These are phyloP conservation scores for Marasmius sp. DNA, from an alignment of 1,284 basidiomycete genomes.

Conservation along the genomic window DNA sequence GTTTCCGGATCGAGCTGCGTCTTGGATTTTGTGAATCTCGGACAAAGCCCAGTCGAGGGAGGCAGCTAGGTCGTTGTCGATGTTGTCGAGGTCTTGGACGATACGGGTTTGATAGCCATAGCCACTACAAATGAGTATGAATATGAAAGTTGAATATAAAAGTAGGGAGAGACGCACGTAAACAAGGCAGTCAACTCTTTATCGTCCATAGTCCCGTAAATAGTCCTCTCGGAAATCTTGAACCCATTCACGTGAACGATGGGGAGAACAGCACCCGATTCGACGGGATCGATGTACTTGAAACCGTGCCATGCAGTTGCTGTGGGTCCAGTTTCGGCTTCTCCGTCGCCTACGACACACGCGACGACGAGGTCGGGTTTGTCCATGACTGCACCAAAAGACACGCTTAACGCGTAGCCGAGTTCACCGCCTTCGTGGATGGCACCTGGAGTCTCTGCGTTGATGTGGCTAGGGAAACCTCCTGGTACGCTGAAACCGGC, in stretches of 20 bases:
- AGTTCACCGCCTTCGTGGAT: slow-evolving; percentile 92
- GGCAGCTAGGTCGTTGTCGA: slow-evolving; percentile 72
- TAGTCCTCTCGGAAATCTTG: slow-evolving; percentile 87
- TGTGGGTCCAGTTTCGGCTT: slow-evolving; percentile 85
- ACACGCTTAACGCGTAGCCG: slow-evolving; percentile 83
- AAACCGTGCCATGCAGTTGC: slow-evolving; percentile 83
- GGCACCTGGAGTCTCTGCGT: slow-evolving; percentile 80
- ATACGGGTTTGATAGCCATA: slow-evolving; percentile 88
- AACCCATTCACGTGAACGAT: slow-evolving; percentile 85
- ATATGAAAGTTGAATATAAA: slow-evolving; percentile 9
- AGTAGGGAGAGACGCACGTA: slow-evolving; percentile 36
- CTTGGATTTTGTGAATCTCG: slow-evolving; percentile 79
- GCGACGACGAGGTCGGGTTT: slow-evolving; percentile 81
- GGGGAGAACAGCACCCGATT: slow-evolving; percentile 85
- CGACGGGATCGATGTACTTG: slow-evolving; percentile 91
- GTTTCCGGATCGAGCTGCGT: slow-evolving; percentile 70
- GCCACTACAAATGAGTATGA: slow-evolving; percentile 40
- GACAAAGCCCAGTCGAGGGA: slow-evolving; percentile 81
- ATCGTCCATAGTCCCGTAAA: slow-evolving; percentile 89
- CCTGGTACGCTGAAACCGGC: slow-evolving; percentile 64
- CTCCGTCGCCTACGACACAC: slow-evolving; percentile 85
- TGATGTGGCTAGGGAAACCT: slow-evolving; percentile 72
- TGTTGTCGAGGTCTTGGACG: slow-evolving; percentile 69
- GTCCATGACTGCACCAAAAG: slow-evolving; percentile 88
- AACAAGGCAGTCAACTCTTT: slow-evolving; percentile 75